Evolutionary conservation across 495 filamentous ascomycete species (phyloP), one percentile per base, ranked within the genome.

Genomic region (Xylaria scruposa): DNA sequence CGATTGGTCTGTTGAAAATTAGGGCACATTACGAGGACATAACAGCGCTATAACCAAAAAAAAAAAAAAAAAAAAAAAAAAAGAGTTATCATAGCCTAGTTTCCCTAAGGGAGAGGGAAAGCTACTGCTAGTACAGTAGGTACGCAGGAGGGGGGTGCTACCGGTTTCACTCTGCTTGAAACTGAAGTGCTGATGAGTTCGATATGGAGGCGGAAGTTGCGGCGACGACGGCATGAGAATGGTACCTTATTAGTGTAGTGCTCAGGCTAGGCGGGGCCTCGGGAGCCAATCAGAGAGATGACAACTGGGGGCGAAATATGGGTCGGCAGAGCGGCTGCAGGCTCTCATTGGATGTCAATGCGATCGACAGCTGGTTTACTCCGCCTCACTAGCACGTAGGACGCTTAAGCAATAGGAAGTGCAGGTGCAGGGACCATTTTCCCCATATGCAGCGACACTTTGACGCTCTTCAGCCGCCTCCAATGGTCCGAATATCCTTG

Each of bases 391-490:
- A 53, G 44, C 51, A 68, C 64, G 33, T 54, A 47, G 19, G 53
- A 60, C 29, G 36, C 46, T 65, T 10, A 44, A 53, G 68, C 58
- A 68, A 44, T 68, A n/a, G 67, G 51, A 46, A 7, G 21, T 59
- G 65, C 65, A 58, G 29, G 68, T 24, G 68, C 68, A 70, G 42
- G 44, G 59, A 64, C 56, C 54, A 47, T 47, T 31, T 31, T 44
- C 44, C 44, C 67, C 60, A 53, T 63, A 47, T 68, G 62, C 70
- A 68, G 15, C 61, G 44, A 44, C 61, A 71, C 42, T 46, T 56
- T 40, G 58, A 53, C 40, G 46, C 68, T 70, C 68, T 67, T 72
- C 70, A 72, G 70, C 70, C 70, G 70, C 70, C 70, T 72, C 70
- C 64, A 72, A 72, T 67, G 33, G 58, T 15, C 33, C 53, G 64